These are phyloP conservation scores for Mallotus japonicus DNA, from an alignment of 441 rosid genomes.

Conservation along the genomic window DNA sequence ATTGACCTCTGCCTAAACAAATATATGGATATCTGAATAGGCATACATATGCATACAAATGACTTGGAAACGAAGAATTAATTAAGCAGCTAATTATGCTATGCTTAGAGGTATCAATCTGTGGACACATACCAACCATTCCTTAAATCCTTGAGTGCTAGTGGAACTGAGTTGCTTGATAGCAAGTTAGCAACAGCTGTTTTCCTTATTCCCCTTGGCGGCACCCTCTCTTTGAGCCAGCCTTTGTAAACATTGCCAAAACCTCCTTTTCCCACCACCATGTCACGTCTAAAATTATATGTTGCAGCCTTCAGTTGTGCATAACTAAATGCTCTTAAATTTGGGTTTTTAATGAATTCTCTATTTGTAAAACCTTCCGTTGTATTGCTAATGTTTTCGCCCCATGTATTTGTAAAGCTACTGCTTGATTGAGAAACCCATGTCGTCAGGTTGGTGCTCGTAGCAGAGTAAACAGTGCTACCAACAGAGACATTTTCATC, in stretches of 20 bases:
- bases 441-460: constrained; percentile 1
- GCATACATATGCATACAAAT: too few species aligned
- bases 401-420: constrained; percentile 4
- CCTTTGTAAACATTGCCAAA: constrained; percentile 3
- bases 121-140: background rate
- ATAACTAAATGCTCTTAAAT: background rate
- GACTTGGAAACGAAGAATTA: background rate
- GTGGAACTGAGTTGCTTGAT: background rate
- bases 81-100: too few species aligned
- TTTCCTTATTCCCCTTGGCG: background rate
- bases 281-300: constrained; percentile 4
- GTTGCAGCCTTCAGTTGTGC: constrained; percentile 13
- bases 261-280: constrained; percentile 6
- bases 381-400: background rate
- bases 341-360: background rate
- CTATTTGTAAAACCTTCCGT: background rate
- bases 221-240: constrained; percentile 7
- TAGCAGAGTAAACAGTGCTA: background rate
- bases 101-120: background rate
- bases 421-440: constrained; percentile 11
- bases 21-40: background rate
- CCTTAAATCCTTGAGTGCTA: background rate
- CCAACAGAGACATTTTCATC: background rate
- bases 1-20: background rate
- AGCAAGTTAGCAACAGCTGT: constrained; percentile 3